phyloP scores from a whole-genome alignment of 306 rosid genomes.

The Dryas drummondii region DNA sequence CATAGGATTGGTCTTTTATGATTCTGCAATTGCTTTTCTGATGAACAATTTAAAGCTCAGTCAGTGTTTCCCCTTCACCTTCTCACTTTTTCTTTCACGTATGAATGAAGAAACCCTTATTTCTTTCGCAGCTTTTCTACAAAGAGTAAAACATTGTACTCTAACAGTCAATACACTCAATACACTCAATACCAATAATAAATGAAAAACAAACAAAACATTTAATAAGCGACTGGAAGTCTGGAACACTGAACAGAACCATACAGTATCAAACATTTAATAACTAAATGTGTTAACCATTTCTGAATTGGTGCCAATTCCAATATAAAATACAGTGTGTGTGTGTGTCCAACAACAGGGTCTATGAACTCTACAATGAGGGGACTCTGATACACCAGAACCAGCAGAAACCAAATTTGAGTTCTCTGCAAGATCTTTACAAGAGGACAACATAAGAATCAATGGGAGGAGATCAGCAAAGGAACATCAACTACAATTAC shows the following conservation, averaged over 20 bases:
- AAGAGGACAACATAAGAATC: not conserved
- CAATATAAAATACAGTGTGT: not conserved
- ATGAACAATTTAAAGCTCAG: not conserved
- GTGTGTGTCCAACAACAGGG: too few relatives aligned
- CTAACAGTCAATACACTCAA: not conserved
- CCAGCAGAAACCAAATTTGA: too few relatives aligned
- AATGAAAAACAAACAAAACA: constrained; percentile 4
- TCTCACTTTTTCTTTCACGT: not conserved
- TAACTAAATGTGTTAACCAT: not conserved
- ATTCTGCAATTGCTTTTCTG: not conserved
- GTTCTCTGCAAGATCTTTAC: too few relatives aligned
- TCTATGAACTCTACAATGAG: too few relatives aligned
- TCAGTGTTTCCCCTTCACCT: not conserved
- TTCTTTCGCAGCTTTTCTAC: not conserved
- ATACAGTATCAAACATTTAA: not conserved
- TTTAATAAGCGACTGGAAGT: not conserved
- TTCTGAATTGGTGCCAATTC: not conserved
- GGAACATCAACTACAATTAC: not conserved
- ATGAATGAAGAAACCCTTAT: not conserved
- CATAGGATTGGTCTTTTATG: not conserved
- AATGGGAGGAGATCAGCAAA: not conserved
- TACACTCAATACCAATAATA: not conserved
- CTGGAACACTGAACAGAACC: not conserved
- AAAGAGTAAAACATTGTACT: not conserved
- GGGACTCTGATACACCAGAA: too few relatives aligned